A percentile compares a stretch with the other conserved stretches of the same genome.
Evolutionary conservation across 2,329 filamentous ascomycete genomes (phyloP).

Genomic region (Acrodontium crateriforme): DNA sequence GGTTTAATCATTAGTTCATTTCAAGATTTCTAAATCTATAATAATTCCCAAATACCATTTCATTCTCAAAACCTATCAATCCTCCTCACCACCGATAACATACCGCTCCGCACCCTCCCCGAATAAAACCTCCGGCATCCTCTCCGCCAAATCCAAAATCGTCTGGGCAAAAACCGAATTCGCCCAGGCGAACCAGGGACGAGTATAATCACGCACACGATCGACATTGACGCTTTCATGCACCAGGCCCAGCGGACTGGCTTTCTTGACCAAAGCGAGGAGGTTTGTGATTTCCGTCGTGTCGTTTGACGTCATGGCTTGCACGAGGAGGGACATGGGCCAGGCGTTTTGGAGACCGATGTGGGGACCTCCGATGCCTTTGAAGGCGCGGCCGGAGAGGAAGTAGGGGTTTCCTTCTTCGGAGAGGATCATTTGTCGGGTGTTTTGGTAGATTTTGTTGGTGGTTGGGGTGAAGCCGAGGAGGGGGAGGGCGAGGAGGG

Average conservation of each 20-base stretch:
- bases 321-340: conserved; percentile 90
- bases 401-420: conserved; percentile 79
- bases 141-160: conserved; percentile 72
- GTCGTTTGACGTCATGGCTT: conserved; percentile 75
- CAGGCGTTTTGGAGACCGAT: conserved; percentile 84
- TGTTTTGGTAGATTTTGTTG: conserved; percentile 72
- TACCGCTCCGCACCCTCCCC: conserved; percentile 49
- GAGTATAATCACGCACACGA: conserved; percentile 54
- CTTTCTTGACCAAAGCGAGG: conserved; percentile 59
- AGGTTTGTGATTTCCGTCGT: conserved; percentile 69
- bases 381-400: conserved; percentile 60
- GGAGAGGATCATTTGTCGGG: conserved; percentile 65
- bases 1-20: too few relatives aligned
- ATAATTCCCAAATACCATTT: too few relatives aligned
- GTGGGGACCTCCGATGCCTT: conserved; percentile 73
- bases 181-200: conserved; percentile 96
- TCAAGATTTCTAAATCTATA: too few relatives aligned
- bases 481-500: conserved; percentile 61
- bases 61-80: too few relatives aligned
- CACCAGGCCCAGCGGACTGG: conserved; percentile 63
- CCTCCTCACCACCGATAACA: conserved; percentile 18
- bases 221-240: conserved; percentile 90
- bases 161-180: conserved; percentile 93
- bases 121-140: conserved; percentile 82
- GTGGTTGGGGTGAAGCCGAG: conserved; percentile 57